phyloP scores from a whole-genome alignment of 2,329 filamentous ascomycete species.

The Neoscytalidium dimidiatum region DNA sequence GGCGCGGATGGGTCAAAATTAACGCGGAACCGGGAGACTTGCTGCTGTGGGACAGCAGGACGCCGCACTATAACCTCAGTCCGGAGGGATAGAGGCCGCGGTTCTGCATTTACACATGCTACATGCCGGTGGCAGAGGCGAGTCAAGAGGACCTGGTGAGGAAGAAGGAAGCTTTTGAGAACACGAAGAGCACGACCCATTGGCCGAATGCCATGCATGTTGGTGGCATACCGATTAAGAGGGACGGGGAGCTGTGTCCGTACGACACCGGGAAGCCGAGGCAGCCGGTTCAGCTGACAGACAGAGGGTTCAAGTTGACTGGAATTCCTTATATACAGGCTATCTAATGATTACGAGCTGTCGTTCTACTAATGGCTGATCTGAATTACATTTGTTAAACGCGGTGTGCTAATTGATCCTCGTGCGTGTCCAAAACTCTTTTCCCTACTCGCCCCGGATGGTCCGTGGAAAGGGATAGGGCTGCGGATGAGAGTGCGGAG shows the following conservation, averaged over 20 bases:
- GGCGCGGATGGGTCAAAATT: constrained; percentile 43
- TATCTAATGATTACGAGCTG: no score
- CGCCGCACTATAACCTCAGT: constrained; percentile 44
- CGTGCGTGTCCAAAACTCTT: no score
- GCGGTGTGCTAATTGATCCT: no score
- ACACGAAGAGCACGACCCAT: constrained; percentile 30
- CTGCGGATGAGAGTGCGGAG: constrained; percentile 35
- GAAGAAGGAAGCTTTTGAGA: constrained; percentile 32
- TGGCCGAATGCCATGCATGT: constrained; percentile 38
- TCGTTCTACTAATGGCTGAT: no score
- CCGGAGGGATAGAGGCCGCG: constrained; percentile 37
- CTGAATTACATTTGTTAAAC: no score
- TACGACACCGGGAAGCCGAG: constrained; percentile 42
- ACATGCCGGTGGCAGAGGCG: constrained; percentile 37
- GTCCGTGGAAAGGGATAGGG: no score
- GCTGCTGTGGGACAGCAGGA: constrained; percentile 50
- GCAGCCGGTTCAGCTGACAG: constrained; percentile 42
- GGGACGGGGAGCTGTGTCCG: constrained; percentile 31
- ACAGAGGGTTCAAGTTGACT: constrained; percentile 49
- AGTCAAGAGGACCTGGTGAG: constrained; percentile 35
- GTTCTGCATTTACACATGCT: constrained; percentile 38
- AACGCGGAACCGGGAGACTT: constrained; percentile 45
- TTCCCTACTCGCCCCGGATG: no score
- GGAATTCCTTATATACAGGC: constrained; percentile 48
- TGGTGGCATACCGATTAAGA: constrained; percentile 34